Evolutionary conservation across 345 rosid species (phyloP).

Genomic region (Garcia nutans): DNA sequence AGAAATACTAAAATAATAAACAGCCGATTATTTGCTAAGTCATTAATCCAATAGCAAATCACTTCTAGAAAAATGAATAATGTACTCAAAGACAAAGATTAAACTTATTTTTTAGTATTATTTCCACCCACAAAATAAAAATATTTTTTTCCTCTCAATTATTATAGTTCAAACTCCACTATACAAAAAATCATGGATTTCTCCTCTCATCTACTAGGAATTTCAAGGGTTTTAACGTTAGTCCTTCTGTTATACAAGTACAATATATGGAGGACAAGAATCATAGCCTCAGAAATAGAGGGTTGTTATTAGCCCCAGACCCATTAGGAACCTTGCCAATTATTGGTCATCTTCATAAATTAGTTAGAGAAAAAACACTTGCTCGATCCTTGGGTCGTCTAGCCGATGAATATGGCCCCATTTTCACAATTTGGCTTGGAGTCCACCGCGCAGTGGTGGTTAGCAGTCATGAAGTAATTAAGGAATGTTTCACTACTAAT

Average conservation of each 20-base stretch:
- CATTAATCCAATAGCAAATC: too few relatives aligned
- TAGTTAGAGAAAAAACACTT: conserved; percentile 20
- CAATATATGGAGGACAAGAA: not conserved
- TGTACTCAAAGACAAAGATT: too few relatives aligned
- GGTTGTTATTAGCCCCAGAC: conserved; percentile 10
- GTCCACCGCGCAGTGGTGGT: conserved; percentile 18
- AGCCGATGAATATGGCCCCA: conserved; percentile 26
- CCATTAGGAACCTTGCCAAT: conserved; percentile 21
- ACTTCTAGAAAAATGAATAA: too few relatives aligned
- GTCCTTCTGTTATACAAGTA: not conserved
- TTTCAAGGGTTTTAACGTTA: conserved; percentile 4
- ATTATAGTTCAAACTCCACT: too few relatives aligned
- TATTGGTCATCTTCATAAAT: conserved; percentile 27
- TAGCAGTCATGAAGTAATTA: conserved; percentile 5
- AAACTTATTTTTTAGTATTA: too few relatives aligned
- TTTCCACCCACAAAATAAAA: too few relatives aligned
- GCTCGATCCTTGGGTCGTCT: conserved; percentile 27
- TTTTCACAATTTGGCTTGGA: conserved; percentile 29
- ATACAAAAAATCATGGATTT: too few relatives aligned
- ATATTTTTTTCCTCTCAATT: too few relatives aligned
- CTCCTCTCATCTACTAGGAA: conserved; percentile 2
- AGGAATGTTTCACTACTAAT: conserved; percentile 27
- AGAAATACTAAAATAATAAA: too few relatives aligned
- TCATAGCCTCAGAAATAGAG: not conserved
- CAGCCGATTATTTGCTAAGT: too few relatives aligned